Conservation (phyloP, 148 eudicot species). For the Selenicereus undatus region DNA sequence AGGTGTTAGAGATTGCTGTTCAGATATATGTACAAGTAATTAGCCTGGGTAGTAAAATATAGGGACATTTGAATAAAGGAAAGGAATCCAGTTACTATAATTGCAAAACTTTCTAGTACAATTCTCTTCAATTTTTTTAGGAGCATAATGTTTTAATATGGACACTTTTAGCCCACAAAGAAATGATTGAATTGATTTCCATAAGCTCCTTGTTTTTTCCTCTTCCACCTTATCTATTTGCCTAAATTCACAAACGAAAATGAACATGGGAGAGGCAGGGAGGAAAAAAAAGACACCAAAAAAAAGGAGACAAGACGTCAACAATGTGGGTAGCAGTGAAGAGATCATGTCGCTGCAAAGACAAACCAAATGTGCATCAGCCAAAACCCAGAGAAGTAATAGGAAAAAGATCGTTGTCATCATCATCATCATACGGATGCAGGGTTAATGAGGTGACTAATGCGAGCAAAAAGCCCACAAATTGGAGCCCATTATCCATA, state of each 20-base stretch:
- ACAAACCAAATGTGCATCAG: constrained; percentile 27
- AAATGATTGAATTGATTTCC: too few relatives aligned
- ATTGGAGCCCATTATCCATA: constrained; percentile 47
- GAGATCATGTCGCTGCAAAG: constrained; percentile 34
- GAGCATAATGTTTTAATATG: too few relatives aligned
- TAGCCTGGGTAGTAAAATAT: too few relatives aligned
- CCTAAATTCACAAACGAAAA: background rate
- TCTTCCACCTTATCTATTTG: background rate
- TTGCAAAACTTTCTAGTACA: too few relatives aligned
- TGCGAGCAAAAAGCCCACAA: constrained; percentile 43
- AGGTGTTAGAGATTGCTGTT: too few relatives aligned
- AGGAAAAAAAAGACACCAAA: background rate
- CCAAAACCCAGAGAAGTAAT: constrained; percentile 23
- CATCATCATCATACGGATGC: constrained; percentile 5
- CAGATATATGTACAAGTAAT: too few relatives aligned
- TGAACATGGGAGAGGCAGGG: background rate
- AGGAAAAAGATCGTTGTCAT: background rate
- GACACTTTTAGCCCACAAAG: too few relatives aligned
- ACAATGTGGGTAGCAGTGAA: constrained; percentile 31
- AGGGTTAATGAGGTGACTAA: constrained; percentile 38
- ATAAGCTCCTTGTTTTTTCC: background rate
- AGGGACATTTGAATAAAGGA: too few relatives aligned
- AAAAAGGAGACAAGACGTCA: constrained; percentile 15
- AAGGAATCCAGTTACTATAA: too few relatives aligned
- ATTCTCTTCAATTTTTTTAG: too few relatives aligned